Conservation (phyloP, 345 rosid species). For the Acer campestre region DNA sequence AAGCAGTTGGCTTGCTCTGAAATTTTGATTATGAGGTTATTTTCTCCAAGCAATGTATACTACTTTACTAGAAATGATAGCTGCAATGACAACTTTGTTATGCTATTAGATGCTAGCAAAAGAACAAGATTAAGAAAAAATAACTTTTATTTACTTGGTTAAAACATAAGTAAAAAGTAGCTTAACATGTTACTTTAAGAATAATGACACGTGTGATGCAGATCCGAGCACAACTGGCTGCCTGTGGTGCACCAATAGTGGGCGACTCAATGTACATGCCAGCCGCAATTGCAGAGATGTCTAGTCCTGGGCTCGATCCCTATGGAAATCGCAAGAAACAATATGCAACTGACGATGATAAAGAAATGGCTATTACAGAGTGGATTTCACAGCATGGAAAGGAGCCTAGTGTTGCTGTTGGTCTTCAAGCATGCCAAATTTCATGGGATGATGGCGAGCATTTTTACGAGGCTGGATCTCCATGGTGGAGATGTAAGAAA, state of each 20-base stretch:
- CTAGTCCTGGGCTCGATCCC: conserved; percentile 65
- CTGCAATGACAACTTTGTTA: background rate
- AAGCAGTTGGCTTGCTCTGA: background rate
- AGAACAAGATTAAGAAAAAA: background rate
- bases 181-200: conserved; percentile 4
- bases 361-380: conserved; percentile 54
- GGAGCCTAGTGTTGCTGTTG: conserved; percentile 76
- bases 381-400: conserved; percentile 77
- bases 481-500: conserved; percentile 71
- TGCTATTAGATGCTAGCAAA: background rate
- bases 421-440: conserved; percentile 91
- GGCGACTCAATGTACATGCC: conserved; percentile 97
- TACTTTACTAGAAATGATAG: background rate
- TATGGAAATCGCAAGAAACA: conserved; percentile 54
- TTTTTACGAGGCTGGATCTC: conserved; percentile 72
- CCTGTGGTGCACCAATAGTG: conserved; percentile 82
- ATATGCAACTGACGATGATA: conserved; percentile 40
- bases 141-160: background rate
- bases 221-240: conserved; percentile 91
- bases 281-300: conserved; percentile 69
- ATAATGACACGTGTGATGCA: conserved; percentile 32
- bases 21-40: background rate
- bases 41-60: background rate
- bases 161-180: background rate
- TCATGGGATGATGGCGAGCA: conserved; percentile 81